Conservation (phyloP, 2,329 filamentous ascomycete species). For the Neonectria ditissima region DNA sequence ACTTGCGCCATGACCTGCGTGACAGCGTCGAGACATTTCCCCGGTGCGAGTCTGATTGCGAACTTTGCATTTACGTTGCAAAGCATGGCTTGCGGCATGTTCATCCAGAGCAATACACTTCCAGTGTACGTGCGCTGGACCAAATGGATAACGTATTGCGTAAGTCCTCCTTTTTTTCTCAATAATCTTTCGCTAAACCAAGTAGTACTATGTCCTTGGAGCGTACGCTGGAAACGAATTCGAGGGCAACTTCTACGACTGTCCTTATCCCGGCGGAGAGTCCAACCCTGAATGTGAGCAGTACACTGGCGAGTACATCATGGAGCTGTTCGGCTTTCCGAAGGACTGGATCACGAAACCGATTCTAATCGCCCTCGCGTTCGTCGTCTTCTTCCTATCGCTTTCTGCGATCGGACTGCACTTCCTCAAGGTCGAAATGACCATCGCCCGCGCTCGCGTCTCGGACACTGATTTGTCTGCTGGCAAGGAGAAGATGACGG, state of each 20-base stretch:
- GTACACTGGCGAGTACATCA: constrained; percentile 77
- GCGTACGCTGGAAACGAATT: constrained; percentile 81
- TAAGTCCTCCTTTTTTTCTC: constrained; percentile 46
- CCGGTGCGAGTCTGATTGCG: constrained; percentile 76
- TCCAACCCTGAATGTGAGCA: constrained; percentile 73
- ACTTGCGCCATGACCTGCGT: constrained; percentile 78
- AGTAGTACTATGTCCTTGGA: constrained; percentile 76
- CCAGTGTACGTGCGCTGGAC: constrained; percentile 84
- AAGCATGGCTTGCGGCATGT: constrained; percentile 80
- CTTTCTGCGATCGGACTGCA: constrained; percentile 71
- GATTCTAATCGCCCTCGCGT: constrained; percentile 71
- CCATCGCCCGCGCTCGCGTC: constrained; percentile 71
- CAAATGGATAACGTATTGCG: constrained; percentile 74
- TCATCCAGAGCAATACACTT: constrained; percentile 79
- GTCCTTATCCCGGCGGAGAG: constrained; percentile 71
- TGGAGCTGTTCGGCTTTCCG: constrained; percentile 76
- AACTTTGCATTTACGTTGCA: constrained; percentile 81
- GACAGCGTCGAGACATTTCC: constrained; percentile 73
- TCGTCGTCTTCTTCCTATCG: constrained; percentile 71
- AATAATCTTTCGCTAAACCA: constrained; percentile 30
- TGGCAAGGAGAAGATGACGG: constrained; percentile 76
- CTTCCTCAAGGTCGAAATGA: constrained; percentile 76
- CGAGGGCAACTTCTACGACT: constrained; percentile 77
- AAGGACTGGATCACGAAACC: constrained; percentile 75
- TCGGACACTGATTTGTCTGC: constrained; percentile 72